Conservation (phyloP, 495 filamentous ascomycete species). For the Penicillium riverlandense region DNA sequence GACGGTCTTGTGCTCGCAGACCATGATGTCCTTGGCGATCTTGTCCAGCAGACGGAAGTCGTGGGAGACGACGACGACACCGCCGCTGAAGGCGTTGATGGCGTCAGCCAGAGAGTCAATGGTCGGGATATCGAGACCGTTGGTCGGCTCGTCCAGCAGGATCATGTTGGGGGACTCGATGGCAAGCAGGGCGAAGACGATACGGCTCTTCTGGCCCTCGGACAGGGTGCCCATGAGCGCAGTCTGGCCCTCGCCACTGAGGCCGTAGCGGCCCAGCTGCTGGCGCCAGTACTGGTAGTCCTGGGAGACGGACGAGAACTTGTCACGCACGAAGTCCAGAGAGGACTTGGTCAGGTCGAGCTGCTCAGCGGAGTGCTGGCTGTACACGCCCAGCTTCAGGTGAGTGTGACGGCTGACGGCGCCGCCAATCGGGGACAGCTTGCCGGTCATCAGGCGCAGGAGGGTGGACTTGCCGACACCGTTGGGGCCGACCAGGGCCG, state of each 20-base stretch:
- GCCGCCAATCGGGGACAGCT: constrained; percentile 78
- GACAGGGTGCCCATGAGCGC: constrained; percentile 96
- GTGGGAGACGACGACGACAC: constrained; percentile 97
- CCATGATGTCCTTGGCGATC: constrained; percentile 99
- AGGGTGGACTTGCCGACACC: constrained; percentile 99
- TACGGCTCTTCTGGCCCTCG: constrained; percentile 94
- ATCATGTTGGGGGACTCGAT: constrained; percentile 98
- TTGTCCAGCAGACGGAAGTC: constrained; percentile 98
- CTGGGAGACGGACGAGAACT: constrained; percentile 79
- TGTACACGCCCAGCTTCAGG: constrained; percentile 96
- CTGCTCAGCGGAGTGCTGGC: constrained; percentile 96
- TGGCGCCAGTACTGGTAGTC: constrained; percentile 99
- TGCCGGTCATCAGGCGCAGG: constrained; percentile 93
- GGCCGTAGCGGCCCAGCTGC: constrained; percentile 88
- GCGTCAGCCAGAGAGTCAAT: constrained; percentile 97
- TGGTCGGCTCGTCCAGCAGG: constrained; percentile 95
- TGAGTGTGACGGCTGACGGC: constrained; percentile 87
- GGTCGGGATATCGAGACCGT: constrained; percentile 98
- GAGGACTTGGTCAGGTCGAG: constrained; percentile 97
- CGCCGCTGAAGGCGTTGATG: constrained; percentile 91
- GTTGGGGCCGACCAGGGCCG: constrained; percentile 95
- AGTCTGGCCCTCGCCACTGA: constrained; percentile 88
- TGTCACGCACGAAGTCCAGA: constrained; percentile 95
- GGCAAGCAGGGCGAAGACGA: constrained; percentile 93
- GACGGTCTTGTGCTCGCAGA: constrained; percentile 94